phyloP scores from a whole-genome alignment of 805 yeast species.

The Myxozyma mucilagina region DNA sequence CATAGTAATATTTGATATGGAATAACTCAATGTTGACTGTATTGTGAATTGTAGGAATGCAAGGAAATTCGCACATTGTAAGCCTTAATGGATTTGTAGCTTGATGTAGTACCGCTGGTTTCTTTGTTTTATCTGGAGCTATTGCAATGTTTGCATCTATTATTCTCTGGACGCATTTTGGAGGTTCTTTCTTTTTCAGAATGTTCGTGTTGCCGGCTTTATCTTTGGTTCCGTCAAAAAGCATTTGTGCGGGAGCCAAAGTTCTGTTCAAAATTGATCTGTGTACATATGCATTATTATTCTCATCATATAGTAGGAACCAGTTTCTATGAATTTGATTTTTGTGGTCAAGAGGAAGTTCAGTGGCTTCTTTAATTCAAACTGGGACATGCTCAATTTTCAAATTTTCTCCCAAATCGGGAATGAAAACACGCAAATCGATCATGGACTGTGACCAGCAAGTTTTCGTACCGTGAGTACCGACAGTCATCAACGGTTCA shows the following conservation, averaged over 20 bases:
- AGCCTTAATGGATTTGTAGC: conserved; percentile 22
- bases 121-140: neutral
- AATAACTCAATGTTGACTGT: conserved; percentile 21
- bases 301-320: conserved; percentile 23
- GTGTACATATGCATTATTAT: conserved; percentile 2
- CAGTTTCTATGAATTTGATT: conserved; percentile 25
- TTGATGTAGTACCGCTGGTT: conserved; percentile 17
- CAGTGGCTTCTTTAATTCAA: conserved; percentile 16
- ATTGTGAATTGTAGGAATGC: conserved; percentile 29
- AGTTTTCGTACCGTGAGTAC: conserved; percentile 21
- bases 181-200: neutral
- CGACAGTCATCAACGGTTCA: conserved; percentile 30
- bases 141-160: neutral
- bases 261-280: neutral
- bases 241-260: neutral
- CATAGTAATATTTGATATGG: conserved; percentile 19
- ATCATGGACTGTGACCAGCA: conserved; percentile 22
- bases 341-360: conserved; percentile 9
- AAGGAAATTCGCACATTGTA: conserved; percentile 27
- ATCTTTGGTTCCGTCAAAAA: neutral
- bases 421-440: conserved; percentile 24
- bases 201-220: neutral
- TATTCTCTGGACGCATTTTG: neutral
- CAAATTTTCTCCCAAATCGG: conserved; percentile 15
- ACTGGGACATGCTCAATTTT: conserved; percentile 14